phyloP scores from a whole-genome alignment of 345 rosid species.

The Salix dunnii region DNA sequence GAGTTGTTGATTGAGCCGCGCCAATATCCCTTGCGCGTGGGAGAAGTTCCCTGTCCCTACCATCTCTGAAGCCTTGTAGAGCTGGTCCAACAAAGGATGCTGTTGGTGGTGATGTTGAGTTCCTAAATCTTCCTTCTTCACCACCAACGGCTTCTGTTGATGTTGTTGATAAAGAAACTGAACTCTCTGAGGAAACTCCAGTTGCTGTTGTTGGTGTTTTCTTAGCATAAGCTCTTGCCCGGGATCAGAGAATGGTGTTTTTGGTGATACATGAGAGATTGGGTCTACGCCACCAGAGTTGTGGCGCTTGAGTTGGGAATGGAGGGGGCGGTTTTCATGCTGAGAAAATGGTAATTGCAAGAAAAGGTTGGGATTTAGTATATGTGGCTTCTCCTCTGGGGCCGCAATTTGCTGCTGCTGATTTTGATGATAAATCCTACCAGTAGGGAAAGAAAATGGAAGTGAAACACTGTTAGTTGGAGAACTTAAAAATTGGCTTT shows the following conservation, averaged over 20 bases:
- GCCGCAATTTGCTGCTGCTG: conserved; percentile 31
- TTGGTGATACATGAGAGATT: conserved; percentile 22
- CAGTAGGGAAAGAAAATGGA: conserved; percentile 25
- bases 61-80: conserved; percentile 53
- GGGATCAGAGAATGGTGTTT: conserved; percentile 34
- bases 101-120: conserved; percentile 15
- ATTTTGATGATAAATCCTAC: conserved; percentile 25
- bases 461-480: conserved; percentile 15
- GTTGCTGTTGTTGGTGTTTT: conserved; percentile 28
- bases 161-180: conserved; percentile 36
- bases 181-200: conserved; percentile 34
- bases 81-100: conserved; percentile 43
- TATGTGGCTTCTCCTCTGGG: conserved; percentile 35
- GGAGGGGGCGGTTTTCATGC: conserved; percentile 33
- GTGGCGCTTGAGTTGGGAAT: conserved; percentile 43
- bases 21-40: conserved; percentile 99
- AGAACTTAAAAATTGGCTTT: conserved; percentile 28
- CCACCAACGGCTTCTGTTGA: conserved; percentile 29
- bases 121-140: conserved; percentile 30
- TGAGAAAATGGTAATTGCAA: conserved; percentile 26
- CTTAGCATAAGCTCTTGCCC: conserved; percentile 31
- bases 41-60: conserved; percentile 52
- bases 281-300: conserved; percentile 33
- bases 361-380: conserved; percentile 35
- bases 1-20: conserved; percentile 99